A percentile compares a stretch with the other conserved stretches of the same genome.
These are phyloP conservation scores for Gnomoniopsis smithogilvyi DNA, from an alignment of 2,329 filamentous ascomycete genomes.

Conservation along the genomic window DNA sequence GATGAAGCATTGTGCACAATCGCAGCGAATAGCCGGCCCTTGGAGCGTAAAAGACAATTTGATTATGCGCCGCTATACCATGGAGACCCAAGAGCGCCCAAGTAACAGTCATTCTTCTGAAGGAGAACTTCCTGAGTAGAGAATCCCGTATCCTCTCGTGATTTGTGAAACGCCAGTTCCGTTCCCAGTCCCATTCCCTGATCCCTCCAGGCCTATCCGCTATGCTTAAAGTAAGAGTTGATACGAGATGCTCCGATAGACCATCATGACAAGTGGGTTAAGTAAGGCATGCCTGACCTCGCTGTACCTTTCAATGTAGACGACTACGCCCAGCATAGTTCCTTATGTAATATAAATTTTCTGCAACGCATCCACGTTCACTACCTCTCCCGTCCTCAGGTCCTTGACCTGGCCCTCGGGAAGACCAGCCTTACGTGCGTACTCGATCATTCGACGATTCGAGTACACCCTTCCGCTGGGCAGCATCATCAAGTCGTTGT, in stretches of 20 bases:
- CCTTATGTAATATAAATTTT: constrained; percentile 86
- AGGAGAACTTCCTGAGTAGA: not conserved
- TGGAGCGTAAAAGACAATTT: not conserved
- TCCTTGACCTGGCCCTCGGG: constrained; percentile 68
- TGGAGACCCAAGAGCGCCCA: not conserved
- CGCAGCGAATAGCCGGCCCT: no score
- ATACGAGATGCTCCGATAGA: not conserved
- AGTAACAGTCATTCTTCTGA: not conserved
- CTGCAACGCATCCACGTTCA: constrained; percentile 59
- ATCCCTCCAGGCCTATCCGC: constrained; percentile 3
- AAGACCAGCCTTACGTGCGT: constrained; percentile 77
- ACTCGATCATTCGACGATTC: constrained; percentile 65
- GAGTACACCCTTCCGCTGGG: constrained; percentile 89
- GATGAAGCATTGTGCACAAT: no score
- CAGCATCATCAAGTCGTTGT: constrained; percentile 79
- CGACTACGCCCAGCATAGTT: not conserved
- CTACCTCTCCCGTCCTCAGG: constrained; percentile 71
- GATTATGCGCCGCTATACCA: not conserved
- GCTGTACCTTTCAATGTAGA: not conserved
- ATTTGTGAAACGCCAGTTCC: not conserved
- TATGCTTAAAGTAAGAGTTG: constrained; percentile 5
- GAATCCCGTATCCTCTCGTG: not conserved
- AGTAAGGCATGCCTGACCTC: not conserved
- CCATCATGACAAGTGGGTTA: not conserved
- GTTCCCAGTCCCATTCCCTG: not conserved